Base-by-base conservation (phyloP, 176 grass and related monocot species). In the Aegilops sharonensis region DNA sequence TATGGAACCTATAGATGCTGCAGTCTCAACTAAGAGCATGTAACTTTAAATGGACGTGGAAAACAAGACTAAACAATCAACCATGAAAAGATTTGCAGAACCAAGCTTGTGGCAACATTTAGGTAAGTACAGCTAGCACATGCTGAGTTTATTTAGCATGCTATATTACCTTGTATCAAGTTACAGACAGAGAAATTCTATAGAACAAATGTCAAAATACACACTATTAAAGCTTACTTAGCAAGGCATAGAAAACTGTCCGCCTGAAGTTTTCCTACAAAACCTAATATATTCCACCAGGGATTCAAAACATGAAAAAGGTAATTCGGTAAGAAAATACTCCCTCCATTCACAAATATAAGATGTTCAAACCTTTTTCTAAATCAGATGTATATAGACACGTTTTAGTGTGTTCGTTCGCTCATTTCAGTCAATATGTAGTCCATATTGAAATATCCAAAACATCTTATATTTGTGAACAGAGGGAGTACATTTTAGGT, bases 251-350 rank as follows among this genome's bases (percentile, higher is more conserved):
- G 17, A 45, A 68, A 67, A 50, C 25, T 68, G 43, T 13, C 63
- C 63, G 34, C 27, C 48, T n/a, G 13, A 23, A 52, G 18, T 8
- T 81, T 68, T 52, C 42, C 27, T 68, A 34, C 42, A 20, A 52
- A 68, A 31, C 27, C 27, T 68, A 81, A 68, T 50, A 81, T 47
- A 52, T 81, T 21, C 39, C 14, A 80, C 61, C 37, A 80, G 37
- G 9, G 6, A 80, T 80, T 9, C 24, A 80, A 13, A 18, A 18
- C 39, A 47, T 42, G 15, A 21, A 31, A 65, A 40, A 20, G 20
- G 23, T 64, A 47, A 43, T 39, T 31, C 36, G 20, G 24, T 66
- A 80, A 66, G 62, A 66, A 45, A 23, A 73, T 64, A 54, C 15
- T 18, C 15, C 50, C 50, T 54, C 50, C 11, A 48, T 48, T 48